Base-by-base conservation (phyloP, 176 grass and related monocot species). In the Juncus effusus region DNA sequence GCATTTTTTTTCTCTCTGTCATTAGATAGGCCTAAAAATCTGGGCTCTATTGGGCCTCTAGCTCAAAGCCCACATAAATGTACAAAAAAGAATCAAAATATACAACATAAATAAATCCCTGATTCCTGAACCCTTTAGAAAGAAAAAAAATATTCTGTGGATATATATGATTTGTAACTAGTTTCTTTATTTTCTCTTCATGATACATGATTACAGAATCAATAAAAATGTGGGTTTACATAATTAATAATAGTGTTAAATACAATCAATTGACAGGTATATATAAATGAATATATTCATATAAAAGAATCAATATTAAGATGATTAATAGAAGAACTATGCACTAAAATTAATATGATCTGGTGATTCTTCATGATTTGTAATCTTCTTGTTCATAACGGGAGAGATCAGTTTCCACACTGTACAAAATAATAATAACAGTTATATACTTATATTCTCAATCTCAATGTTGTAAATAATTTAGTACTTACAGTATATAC, bases 361-460 rank as follows among this genome's bases (percentile, higher is more conserved):
- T 10, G 62, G 7, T 3, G 69, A 53, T 13, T 72, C 77, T 51
- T 77, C 62, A 76, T 79, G 42, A 37, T 49, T 61, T 28, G 38
- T 55, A 74, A 40, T 61, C 60, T 78, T 77, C 66, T 75, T 86
- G 54, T 3, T 55, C 54, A 88, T 13, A 40, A 71, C 59, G 60
- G 79, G 87, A 64, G 80, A 88, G 36, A 91, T 45, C 61, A 96
- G 57, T 74, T 79, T 91, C 92, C 87, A 89, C 66, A 89, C 92
- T 89, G 19, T 28, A 83, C 82, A 71, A 56, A 60, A 16, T 38
- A 8, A 12, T 0, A 77, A 13, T 16, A 56, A 79, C 41, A 13
- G 35, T 39, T 42, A 56, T 15, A 16, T n/a, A 56, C 62, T 62
- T 71, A 61, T 13, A 42, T 28, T 16, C 19, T 49, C 16, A 51